Evolutionary conservation across 768 basidiomycete species (phyloP), one percentile per base, ranked within the genome.

Genomic region (Suillus variegatus): DNA sequence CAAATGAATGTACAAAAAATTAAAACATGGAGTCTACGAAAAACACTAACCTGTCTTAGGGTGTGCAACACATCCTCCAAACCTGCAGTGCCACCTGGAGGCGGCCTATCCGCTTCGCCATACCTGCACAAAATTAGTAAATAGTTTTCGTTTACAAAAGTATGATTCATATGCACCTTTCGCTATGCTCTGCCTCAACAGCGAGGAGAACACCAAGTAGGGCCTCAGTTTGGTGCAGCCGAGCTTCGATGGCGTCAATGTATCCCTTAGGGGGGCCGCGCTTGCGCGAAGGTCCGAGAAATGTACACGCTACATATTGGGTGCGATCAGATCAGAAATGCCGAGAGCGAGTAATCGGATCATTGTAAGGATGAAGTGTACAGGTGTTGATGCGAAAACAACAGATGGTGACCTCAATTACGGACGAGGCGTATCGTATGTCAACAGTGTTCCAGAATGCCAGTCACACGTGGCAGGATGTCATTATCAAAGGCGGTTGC

Each of bases 241-340:
- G 87, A 16, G 92, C 91, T 77, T 97, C 94, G 70, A 97, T 94
- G 36, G 94, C 94, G 72, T 96, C 94, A 73, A 97, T 95, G 81
- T 97, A 97, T 1, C 94, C 94, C 73, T 93, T 94, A n/a, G 93
- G 92, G 4, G 92, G 91, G 2, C 94, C 94, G 68, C 94, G 89
- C 74, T 91, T 91, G 69, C 90, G 85, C 14, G 91, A 92, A 9
- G 90, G 90, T 3, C 89, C 90, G 47, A 92, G 81, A 76, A 91
- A 92, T 0, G 92, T 92, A 73, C 91, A 93, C 22, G 86, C 90
- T 92, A 72, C 36, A 64, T 47, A 62, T 60, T 52, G 47, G 49
- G 44, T 28, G 62, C 46, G 20, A 43, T 41, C 40, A 25, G 38
- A 14, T 40, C 57, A 58, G 57, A n/a, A 18, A 58, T 58, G 40